Conservation (phyloP, 371 early-diverging fungal genomes). For the Blastocladiella emersonii region DNA sequence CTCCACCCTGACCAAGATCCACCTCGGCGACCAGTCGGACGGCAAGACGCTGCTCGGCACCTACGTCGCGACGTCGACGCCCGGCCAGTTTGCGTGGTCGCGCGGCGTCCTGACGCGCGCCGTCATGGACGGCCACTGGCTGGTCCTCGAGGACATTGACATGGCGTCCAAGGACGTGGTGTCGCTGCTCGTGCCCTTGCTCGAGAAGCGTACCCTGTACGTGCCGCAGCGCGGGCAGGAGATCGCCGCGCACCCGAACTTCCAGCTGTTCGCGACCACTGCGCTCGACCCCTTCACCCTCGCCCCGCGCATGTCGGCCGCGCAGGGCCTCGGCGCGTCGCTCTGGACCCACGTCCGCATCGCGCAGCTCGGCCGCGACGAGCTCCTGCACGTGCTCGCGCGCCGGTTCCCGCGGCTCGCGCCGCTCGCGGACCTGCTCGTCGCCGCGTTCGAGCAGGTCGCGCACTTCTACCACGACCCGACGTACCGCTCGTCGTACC, state of each 20-base stretch:
- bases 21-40: conserved; percentile 98
- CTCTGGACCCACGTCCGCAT: conserved; percentile 67
- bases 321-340: conserved; percentile 47
- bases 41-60: conserved; percentile 93
- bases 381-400: conserved; percentile 48
- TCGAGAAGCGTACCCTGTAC: conserved; percentile 86
- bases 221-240: conserved; percentile 81
- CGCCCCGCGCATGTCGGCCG: conserved; percentile 26
- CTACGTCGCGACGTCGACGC: conserved; percentile 83
- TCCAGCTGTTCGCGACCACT: conserved; percentile 92
- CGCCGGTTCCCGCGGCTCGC: conserved; percentile 38
- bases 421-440: conserved; percentile 32
- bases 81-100: conserved; percentile 91
- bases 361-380: conserved; percentile 42
- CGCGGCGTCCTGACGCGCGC: conserved; percentile 93
- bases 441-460: conserved; percentile 45
- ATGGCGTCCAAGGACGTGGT: conserved; percentile 95
- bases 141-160: conserved; percentile 98
- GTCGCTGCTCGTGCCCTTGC: conserved; percentile 82
- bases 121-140: conserved; percentile 92
- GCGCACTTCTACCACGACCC: conserved; percentile 40
- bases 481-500: conserved; percentile 26
- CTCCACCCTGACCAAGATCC: conserved; percentile 68
- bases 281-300: conserved; percentile 35
- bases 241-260: conserved; percentile 77